Evolutionary conservation across 345 rosid species (phyloP).

Genomic region (Eucalyptus coolabah): DNA sequence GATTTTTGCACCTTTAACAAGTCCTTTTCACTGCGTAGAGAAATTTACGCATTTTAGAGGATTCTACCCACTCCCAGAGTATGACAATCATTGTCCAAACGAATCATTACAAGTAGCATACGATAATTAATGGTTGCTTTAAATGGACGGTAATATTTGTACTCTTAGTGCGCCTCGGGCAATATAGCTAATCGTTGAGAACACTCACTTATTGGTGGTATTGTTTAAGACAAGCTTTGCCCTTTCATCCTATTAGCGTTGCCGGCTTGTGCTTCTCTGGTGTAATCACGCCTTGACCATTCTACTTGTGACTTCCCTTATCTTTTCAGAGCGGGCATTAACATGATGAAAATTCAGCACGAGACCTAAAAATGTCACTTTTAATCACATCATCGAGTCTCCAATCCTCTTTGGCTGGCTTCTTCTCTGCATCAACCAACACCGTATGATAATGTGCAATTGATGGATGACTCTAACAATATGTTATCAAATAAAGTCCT

Average conservation of each 20-base stretch:
- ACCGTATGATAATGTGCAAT: not conserved
- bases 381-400: accelerated
- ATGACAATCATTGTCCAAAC: not conserved
- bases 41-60: not conserved
- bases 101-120: not conserved
- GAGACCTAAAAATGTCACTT: not conserved
- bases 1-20: not conserved
- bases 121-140: not conserved
- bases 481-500: not conserved
- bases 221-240: not conserved
- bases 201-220: not conserved
- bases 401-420: not conserved
- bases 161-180: accelerated
- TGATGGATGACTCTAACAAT: not conserved
- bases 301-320: not conserved
- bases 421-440: not conserved
- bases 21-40: accelerated
- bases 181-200: accelerated
- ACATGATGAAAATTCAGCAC: not conserved
- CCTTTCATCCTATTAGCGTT: not conserved
- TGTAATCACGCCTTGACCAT: not conserved
- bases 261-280: accelerated
- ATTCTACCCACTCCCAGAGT: not conserved
- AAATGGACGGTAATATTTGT: not conserved
- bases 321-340: not conserved